Conservation (phyloP, 768 basidiomycete genomes). For the Kwoniella sp. region DNA sequence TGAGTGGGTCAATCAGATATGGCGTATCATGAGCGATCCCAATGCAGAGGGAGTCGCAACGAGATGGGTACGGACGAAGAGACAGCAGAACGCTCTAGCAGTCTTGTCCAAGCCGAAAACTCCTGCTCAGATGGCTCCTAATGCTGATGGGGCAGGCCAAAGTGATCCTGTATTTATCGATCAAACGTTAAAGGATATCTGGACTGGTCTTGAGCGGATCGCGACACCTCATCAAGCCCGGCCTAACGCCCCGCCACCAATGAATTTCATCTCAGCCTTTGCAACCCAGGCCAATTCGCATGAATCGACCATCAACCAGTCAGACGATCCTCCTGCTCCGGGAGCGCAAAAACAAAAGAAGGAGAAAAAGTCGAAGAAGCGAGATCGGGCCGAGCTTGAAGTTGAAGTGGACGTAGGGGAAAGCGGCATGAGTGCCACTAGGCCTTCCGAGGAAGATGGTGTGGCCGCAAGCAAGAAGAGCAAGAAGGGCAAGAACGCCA, state of each 20-base stretch:
- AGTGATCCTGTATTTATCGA: background rate
- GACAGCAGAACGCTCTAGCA: background rate
- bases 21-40: background rate
- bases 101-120: conserved; percentile 8
- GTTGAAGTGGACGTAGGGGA: background rate
- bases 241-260: background rate
- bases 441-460: too few species aligned
- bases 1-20: conserved; percentile 3
- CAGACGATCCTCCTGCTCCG: too few species aligned
- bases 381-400: background rate
- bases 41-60: conserved; percentile 9
- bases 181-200: background rate
- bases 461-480: background rate
- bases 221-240: conserved; percentile 1
- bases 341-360: background rate
- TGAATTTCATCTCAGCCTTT: background rate
- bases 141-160: too few species aligned
- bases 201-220: background rate
- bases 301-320: too few species aligned
- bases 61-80: background rate
- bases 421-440: too few species aligned
- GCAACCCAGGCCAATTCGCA: background rate
- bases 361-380: conserved; percentile 74
- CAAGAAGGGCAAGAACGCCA: conserved; percentile 7
- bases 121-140: background rate